Evolutionary conservation across 2,329 filamentous ascomycete species (phyloP), one percentile per base, ranked within the genome.

Genomic region (Ophiocordyceps australis): DNA sequence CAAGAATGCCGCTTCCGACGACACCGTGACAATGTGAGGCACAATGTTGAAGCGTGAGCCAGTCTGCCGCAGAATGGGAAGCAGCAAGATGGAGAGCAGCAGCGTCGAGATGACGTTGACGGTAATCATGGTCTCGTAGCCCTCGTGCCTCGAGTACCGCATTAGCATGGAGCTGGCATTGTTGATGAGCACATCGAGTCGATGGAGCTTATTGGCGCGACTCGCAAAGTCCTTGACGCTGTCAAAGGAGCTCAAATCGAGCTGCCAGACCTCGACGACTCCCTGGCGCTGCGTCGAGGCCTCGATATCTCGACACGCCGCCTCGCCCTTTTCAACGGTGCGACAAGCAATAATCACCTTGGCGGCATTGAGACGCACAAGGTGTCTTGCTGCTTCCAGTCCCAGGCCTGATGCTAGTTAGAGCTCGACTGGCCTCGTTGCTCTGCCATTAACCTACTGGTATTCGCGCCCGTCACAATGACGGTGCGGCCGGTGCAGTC

Each of bases 41-140:
- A 33, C 36, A 5, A 44, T 30, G 10, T 50, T 51, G 27, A 41
- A 38, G 27, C 33, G 37, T 4, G 27, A 36, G 2, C 48, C 50
- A 7, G 50, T 52, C 9, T 38, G 38, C 13, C 46, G 45, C 34
- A 65, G 32, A 14, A 39, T 35, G 2, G 59, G 59, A 13, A 65
- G 37, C 13, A 61, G 33, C 25, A 53, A 32, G 9, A 63, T 22
- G 0, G 50, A 49, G 27, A 64, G 42, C 16, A 64, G 39, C 19
- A 56, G 52, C 0, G 55, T 62, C 4, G 47, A 48, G 19, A 65
- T 40, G 12, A 62, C 52, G 34, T 65, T 64, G 23, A 62, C 48
- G 4, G 52, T 54, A 25, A 62, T 37, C 16, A 43, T 52, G 10
- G 36, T 35, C 37, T 63, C 59, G 27, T 51, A 45, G 3, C 53